A percentile compares a stretch with the other conserved stretches of the same genome.
These are phyloP conservation scores for Ustilago cynodontis DNA, from an alignment of 1,284 basidiomycete species.

Conservation along the genomic window DNA sequence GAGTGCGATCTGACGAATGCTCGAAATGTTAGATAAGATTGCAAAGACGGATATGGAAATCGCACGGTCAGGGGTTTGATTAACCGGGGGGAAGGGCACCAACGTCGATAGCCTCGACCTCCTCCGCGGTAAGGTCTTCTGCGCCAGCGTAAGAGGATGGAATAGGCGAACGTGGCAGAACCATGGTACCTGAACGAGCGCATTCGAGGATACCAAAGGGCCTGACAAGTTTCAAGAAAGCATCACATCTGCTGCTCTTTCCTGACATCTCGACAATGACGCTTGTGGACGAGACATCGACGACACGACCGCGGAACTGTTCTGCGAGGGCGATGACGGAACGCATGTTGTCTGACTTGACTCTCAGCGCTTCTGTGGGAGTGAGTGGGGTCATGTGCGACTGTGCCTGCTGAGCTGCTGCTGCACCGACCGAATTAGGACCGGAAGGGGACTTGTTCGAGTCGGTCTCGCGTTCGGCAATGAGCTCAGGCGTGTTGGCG, in stretches of 20 bases:
- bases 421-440: slow-evolving; percentile 5
- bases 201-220: slow-evolving; percentile 96
- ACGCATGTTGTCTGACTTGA: slow-evolving; percentile 89
- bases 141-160: slow-evolving; percentile 60
- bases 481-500: slow-evolving; percentile 50
- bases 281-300: slow-evolving; percentile 93
- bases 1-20: background rate
- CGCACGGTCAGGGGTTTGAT: background rate
- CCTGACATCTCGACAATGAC: slow-evolving; percentile 95
- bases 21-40: background rate
- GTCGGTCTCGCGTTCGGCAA: slow-evolving; percentile 56
- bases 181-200: slow-evolving; percentile 79
- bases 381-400: slow-evolving; percentile 74
- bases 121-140: slow-evolving; percentile 57
- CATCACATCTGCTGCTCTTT: slow-evolving; percentile 90
- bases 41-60: background rate
- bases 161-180: slow-evolving; percentile 67
- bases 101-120: slow-evolving; percentile 62
- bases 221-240: slow-evolving; percentile 89
- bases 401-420: slow-evolving; percentile 26
- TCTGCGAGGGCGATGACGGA: slow-evolving; percentile 85
- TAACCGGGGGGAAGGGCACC: slow-evolving; percentile 68
- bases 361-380: slow-evolving; percentile 81
- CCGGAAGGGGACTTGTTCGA: slow-evolving; percentile 19
- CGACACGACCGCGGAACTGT: slow-evolving; percentile 92